Evolutionary conservation across 495 filamentous ascomycete species (phyloP).

Genomic region (Lindgomyces ingoldianus): DNA sequence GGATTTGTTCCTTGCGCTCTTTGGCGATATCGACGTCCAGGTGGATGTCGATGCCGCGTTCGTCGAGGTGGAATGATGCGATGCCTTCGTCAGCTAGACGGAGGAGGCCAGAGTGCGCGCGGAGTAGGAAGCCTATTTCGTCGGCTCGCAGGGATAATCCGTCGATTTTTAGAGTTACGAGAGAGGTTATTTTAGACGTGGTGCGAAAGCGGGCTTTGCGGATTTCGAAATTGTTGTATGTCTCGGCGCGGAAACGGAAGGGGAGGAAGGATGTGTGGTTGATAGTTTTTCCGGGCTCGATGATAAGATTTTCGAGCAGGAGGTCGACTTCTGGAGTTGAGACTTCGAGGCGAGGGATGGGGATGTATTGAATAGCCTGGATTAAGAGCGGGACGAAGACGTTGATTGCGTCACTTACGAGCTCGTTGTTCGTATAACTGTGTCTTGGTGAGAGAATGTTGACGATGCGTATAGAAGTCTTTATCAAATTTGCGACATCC

Average conservation of each 20-base stretch:
- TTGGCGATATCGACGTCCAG: constrained; percentile 67
- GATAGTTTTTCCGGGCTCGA: constrained; percentile 83
- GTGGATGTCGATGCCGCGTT: constrained; percentile 81
- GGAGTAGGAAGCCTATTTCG: constrained; percentile 80
- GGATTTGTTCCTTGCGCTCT: constrained; percentile 73
- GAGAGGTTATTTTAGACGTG: constrained; percentile 62
- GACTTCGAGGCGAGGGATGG: constrained; percentile 83
- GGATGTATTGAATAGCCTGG: constrained; percentile 76
- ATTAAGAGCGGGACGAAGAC: constrained; percentile 80
- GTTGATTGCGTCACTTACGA: constrained; percentile 72
- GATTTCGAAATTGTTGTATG: constrained; percentile 83
- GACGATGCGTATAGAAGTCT: constrained; percentile 64
- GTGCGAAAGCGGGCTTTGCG: constrained; percentile 75
- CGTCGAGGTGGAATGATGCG: constrained; percentile 79
- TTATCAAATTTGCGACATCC: constrained; percentile 66
- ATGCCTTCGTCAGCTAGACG: constrained; percentile 78
- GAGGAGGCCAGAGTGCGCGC: constrained; percentile 65
- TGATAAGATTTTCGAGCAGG: constrained; percentile 82
- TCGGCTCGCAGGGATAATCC: constrained; percentile 80
- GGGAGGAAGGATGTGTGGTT: constrained; percentile 89
- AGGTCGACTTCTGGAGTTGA: constrained; percentile 81
- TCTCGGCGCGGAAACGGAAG: constrained; percentile 75
- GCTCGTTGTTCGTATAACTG: constrained; percentile 61
- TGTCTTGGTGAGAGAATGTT: constrained; percentile 64
- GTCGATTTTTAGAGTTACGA: constrained; percentile 72